Base-by-base conservation (phyloP, 805 yeast genomes). In the Tetrapisispora nanseiensis region DNA sequence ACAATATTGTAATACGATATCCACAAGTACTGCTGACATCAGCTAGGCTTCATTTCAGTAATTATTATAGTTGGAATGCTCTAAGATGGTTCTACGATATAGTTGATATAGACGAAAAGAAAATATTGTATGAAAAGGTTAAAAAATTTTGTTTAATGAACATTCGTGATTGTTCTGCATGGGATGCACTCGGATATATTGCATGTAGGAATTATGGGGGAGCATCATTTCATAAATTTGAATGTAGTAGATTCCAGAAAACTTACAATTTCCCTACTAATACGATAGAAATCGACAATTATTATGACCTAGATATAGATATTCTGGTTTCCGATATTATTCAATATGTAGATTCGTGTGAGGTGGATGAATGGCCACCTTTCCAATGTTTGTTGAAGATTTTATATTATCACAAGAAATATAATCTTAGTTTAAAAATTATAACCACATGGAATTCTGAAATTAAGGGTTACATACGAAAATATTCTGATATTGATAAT, bases 11-110 rank as follows among this genome's bases (percentile, higher is more conserved):
- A 3, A 12, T 46, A 4, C 37, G 49, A 6, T 54, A 52, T 33
- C 30, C 50, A 6, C 20, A 44, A 1, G 49, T 59, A 0, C 51
- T 61, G 10, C 18, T 58, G 2, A 35, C 33, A 6, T 58, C 70
- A 1, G 68, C 62, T 1, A 44, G 46, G 9, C 40, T 52, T 4
- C 72, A 68, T 44, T 47, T 52, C 16, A 55, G 67, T 0, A 68
- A 67, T 42, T 68, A 66, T 40, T 68, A 68, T 41, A 59, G 69
- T 6, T 68, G 71, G 70, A 58, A 61, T 41, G 56, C 66, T n/a
- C 37, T 57, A 9, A 51, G 60, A 23, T 66, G 67, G 61, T 42
- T 52, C 12, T 54, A 49, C 23, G 65, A 62, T 43, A 41, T 51
- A 9, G 39, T 53, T 1, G 42, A 53, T 8, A 24, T 40, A 3